phyloP scores from a whole-genome alignment of 345 rosid genomes.

The Pugionium dolabratum region DNA sequence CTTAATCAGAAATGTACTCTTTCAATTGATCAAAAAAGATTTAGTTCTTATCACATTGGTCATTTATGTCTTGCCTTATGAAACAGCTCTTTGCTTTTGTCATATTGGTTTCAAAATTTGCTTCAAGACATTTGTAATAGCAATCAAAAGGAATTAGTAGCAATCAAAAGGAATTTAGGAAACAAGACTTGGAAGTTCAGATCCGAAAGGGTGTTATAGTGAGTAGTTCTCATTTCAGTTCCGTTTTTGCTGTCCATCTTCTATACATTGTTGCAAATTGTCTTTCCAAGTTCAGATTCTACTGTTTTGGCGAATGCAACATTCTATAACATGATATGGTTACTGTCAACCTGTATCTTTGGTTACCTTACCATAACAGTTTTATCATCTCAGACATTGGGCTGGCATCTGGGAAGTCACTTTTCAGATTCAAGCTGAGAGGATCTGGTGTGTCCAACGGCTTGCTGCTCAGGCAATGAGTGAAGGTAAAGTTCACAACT shows the following conservation, averaged over 20 bases:
- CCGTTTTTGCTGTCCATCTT: conserved; percentile 6
- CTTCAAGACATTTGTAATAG: too few species aligned
- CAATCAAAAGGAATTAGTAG: too few species aligned
- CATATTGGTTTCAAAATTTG: too few species aligned
- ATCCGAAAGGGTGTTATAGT: conserved; percentile 99
- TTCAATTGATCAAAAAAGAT: too few species aligned
- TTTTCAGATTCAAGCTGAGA: conserved; percentile 95
- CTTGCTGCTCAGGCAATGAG: conserved; percentile 78
- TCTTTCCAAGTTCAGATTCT: neutral
- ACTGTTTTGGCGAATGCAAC: neutral
- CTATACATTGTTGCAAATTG: conserved; percentile 11
- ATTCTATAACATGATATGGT: neutral
- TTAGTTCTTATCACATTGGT: too few species aligned
- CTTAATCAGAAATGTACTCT: too few species aligned
- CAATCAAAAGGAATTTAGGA: conserved; percentile 47
- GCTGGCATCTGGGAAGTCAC: conserved; percentile 98
- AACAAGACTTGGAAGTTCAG: conserved; percentile 98
- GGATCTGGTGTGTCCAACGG: conserved; percentile 82
- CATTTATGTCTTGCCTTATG: too few species aligned
- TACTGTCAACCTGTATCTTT: conserved; percentile 13
- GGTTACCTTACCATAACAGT: conserved; percentile 5
- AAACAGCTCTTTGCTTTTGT: too few species aligned
- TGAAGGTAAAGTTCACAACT: conserved; percentile 57
- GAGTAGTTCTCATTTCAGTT: conserved; percentile 46
- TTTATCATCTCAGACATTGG: conserved; percentile 67